Evolutionary conservation across 495 filamentous ascomycete species (phyloP).

Genomic region (Penicillium flavigenum): DNA sequence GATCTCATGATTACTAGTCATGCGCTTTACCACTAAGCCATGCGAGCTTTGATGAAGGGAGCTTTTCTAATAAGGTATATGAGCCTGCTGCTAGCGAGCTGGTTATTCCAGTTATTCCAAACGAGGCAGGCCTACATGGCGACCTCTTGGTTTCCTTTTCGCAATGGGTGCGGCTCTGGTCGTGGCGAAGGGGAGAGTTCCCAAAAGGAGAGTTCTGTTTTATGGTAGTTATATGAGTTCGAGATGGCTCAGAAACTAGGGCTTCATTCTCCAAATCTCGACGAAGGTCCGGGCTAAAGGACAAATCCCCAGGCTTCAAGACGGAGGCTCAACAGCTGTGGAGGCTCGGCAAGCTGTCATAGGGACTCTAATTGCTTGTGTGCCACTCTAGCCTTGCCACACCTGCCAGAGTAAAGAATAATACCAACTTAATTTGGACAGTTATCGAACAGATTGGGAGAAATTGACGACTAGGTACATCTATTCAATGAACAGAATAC

Average conservation of each 20-base stretch:
- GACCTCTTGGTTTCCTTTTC: no score
- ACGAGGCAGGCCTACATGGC: no score
- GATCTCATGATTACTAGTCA: slow-evolving; percentile 19
- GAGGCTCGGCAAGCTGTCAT: background rate
- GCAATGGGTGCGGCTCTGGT: no score
- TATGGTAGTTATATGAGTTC: no score
- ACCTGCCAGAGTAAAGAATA: background rate
- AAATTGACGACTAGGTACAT: background rate
- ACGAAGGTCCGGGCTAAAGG: background rate
- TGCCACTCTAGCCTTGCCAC: background rate
- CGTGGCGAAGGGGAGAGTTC: no score
- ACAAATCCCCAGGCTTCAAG: background rate
- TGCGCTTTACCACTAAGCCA: slow-evolving; percentile 20
- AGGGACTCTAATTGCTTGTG: background rate
- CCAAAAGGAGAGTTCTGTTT: no score
- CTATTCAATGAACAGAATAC: background rate
- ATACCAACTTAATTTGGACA: background rate
- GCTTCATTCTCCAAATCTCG: background rate
- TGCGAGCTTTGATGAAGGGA: slow-evolving; percentile 1
- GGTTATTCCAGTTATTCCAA: no score
- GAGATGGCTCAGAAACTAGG: no score
- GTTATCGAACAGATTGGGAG: background rate
- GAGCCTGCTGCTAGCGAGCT: no score
- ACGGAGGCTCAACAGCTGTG: background rate
- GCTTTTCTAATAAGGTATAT: no score